Percentiles rank a stretch among this genome's conserved stretches.
Evolutionary conservation across 352 stramenopile genomes (phyloP).

Genomic region (Pythium dissotocum): DNA sequence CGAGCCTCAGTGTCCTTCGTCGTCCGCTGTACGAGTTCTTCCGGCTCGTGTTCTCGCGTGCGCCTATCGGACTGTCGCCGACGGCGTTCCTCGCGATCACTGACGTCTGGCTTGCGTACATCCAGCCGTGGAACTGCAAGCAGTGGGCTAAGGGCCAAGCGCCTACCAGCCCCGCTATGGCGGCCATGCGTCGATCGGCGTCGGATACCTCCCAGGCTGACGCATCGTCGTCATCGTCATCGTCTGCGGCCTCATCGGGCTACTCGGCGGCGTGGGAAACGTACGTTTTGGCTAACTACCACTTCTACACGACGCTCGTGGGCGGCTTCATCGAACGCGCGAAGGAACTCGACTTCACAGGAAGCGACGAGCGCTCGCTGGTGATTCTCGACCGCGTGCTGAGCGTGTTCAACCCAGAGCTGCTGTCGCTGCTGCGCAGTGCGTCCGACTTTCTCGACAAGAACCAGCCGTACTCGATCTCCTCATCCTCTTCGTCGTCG

Average conservation of each 20-base stretch:
- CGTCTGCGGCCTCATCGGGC: background rate
- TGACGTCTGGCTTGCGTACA: conserved; percentile 86
- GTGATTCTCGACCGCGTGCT: conserved; percentile 72
- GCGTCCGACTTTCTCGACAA: conserved; percentile 70
- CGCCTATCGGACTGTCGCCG: conserved; percentile 71
- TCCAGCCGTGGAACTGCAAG: conserved; percentile 82
- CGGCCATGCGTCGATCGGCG: background rate
- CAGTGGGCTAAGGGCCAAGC: conserved; percentile 47
- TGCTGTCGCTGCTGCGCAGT: conserved; percentile 60
- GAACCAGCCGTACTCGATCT: conserved; percentile 67
- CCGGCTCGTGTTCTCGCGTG: conserved; percentile 79
- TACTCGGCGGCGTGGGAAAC: conserved; percentile 74
- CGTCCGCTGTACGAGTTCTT: conserved; percentile 85
- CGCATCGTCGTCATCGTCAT: background rate
- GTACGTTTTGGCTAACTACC: conserved; percentile 86
- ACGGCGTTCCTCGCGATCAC: conserved; percentile 82
- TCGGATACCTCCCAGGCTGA: background rate
- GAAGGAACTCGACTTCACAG: conserved; percentile 83
- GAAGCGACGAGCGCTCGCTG: conserved; percentile 58
- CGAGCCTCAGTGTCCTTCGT: conserved; percentile 67
- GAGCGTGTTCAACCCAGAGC: conserved; percentile 63
- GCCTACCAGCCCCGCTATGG: background rate
- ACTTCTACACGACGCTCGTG: conserved; percentile 86
- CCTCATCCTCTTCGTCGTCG: conserved; percentile 10
- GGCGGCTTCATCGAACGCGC: conserved; percentile 79